Base-by-base conservation (phyloP, 441 rosid species). In the Biscutella laevigata region DNA sequence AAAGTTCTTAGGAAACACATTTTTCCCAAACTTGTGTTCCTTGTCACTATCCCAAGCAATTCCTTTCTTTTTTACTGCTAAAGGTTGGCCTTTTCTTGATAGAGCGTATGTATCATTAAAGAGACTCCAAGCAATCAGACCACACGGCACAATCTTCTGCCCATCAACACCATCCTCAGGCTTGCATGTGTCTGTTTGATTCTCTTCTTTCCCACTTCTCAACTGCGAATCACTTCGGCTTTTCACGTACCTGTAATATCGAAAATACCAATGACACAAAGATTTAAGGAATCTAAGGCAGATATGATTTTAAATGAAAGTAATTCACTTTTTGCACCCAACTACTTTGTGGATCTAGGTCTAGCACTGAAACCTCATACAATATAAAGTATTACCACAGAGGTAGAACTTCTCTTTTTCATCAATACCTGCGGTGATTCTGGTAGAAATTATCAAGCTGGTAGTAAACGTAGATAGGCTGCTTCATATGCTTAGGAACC, bases 381-480 rank as follows among this genome's bases (percentile, higher is more conserved):
- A 27, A 16, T 13, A 38, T 4, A 35, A 37, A 11, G 25, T 10
- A 53, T 6, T 37, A 34, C 21, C 7, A 21, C 1, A 8, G n/a
- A 35, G 10, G 38, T 4, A 12, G 24, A 46, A 58, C 48, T 9
- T 17, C 10, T 8, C 20, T n/a, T n/a, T 17, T 3, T 17, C 20
- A 17, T 1, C 60, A 56, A 46, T 71, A 86, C 95, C 96, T 77
- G 65, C 98, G 88, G 71, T 90, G 98, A 71, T 90, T 90, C 75
- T 90, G 98, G 70, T 90, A 90, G 74, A 87, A 90, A 73, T 87
- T 87, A 57, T 90, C 96, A 39, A 90, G 95, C 72, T 90, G 92
- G 78, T 90, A 90, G 70, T 90, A 90, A 24, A 87, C 82, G 71
- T 78, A 84, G 59, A 90, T 64, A 55, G 98, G 96, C 39, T 65